phyloP scores from a whole-genome alignment of 2,329 filamentous ascomycete genomes.

The Bimuria novae-zelandiae region DNA sequence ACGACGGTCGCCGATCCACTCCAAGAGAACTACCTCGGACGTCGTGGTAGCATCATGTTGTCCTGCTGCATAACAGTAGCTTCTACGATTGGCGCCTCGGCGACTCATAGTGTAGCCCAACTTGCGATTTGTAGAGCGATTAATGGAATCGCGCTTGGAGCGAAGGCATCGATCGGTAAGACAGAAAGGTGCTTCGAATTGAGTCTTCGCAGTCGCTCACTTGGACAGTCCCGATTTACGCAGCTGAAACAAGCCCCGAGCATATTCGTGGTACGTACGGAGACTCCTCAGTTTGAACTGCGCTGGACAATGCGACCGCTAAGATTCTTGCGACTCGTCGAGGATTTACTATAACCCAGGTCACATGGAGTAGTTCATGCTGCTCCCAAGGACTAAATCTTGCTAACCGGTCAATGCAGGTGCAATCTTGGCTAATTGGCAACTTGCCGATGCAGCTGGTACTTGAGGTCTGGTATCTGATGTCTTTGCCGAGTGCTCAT shows the following conservation, averaged over 20 bases:
- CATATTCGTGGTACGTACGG: constrained; percentile 20
- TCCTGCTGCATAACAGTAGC: constrained; percentile 24
- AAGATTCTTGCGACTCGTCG: not conserved
- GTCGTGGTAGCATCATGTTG: constrained; percentile 25
- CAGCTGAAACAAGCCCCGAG: constrained; percentile 26
- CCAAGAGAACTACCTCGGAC: constrained; percentile 25
- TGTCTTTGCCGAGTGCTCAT: not conserved
- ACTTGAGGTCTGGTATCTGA: not conserved
- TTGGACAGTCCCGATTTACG: constrained; percentile 23
- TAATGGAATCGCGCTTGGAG: constrained; percentile 26
- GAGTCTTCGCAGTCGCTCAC: not conserved
- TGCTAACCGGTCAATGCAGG: constrained; percentile 1
- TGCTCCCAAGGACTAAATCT: not conserved
- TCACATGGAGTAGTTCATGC: too few relatives aligned
- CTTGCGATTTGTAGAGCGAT: constrained; percentile 25
- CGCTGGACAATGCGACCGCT: not conserved
- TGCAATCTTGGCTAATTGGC: constrained; percentile 28
- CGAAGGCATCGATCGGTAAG: constrained; percentile 26
- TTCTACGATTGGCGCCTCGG: constrained; percentile 27
- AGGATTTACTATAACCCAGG: too few relatives aligned
- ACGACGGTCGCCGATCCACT: constrained; percentile 26
- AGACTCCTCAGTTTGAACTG: not conserved
- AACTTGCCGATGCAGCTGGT: constrained; percentile 27
- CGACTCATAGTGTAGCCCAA: constrained; percentile 20
- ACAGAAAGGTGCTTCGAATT: not conserved